Conservation (phyloP, 371 early-diverging fungal species). For the Mortierella sp. region DNA sequence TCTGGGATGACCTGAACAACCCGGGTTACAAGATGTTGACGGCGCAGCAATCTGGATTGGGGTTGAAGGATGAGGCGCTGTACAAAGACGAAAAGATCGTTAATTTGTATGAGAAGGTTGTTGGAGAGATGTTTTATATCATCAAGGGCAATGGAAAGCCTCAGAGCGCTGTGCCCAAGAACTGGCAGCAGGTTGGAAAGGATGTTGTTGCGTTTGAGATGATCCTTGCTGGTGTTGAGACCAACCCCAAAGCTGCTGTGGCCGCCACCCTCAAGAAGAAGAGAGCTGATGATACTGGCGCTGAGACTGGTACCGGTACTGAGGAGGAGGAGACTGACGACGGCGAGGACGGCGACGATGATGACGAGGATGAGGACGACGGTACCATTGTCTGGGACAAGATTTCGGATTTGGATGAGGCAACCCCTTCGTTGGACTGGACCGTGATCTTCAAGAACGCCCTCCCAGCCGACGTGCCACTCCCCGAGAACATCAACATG, state of each 20-base stretch:
- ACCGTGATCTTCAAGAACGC: slow-evolving; percentile 31
- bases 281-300: background rate
- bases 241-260: background rate
- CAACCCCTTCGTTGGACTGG: slow-evolving; percentile 39
- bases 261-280: background rate
- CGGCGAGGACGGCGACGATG: background rate
- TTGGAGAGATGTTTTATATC: slow-evolving; percentile 41
- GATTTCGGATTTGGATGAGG: slow-evolving; percentile 25
- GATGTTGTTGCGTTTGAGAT: slow-evolving; percentile 34
- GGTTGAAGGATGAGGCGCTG: slow-evolving; percentile 17
- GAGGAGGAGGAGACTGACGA: background rate
- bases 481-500: slow-evolving; percentile 29
- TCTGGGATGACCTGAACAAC: slow-evolving; percentile 30
- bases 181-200: slow-evolving; percentile 25
- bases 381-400: slow-evolving; percentile 29
- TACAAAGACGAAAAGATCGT: slow-evolving; percentile 25
- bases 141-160: slow-evolving; percentile 30
- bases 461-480: slow-evolving; percentile 21
- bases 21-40: slow-evolving; percentile 39
- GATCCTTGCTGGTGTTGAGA: slow-evolving; percentile 29
- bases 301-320: background rate
- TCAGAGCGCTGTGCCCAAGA: slow-evolving; percentile 9
- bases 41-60: slow-evolving; percentile 28
- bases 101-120: slow-evolving; percentile 21
- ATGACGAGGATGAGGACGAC: slow-evolving; percentile 19